A percentile compares a stretch with the other conserved stretches of the same genome.
Conservation (phyloP, 768 basidiomycete genomes). For the Termitomyces sp. region DNA sequence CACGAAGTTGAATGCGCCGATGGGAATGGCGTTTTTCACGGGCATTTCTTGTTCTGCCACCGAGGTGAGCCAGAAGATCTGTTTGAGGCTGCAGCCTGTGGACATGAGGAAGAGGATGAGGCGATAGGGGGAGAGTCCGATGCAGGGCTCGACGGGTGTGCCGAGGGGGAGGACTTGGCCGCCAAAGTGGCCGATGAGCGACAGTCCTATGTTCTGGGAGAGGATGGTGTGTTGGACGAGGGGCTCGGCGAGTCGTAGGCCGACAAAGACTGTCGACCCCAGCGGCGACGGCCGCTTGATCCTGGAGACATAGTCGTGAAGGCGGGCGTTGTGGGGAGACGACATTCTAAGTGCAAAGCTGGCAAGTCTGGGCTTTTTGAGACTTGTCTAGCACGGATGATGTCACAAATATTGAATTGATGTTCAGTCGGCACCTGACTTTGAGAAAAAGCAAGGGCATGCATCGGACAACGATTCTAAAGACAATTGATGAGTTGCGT, state of each 20-base stretch:
- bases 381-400: conserved; percentile 1
- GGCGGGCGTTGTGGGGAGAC: background rate
- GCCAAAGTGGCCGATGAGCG: conserved; percentile 3
- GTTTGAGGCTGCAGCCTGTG: conserved; percentile 4
- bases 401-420: too few relatives aligned
- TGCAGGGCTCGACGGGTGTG: background rate
- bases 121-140: conserved; percentile 7
- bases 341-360: background rate
- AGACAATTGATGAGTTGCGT: background rate
- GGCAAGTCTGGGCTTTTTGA: background rate
- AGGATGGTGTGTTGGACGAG: conserved; percentile 6
- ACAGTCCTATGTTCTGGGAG: conserved; percentile 4
- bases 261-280: conserved; percentile 8
- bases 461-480: background rate
- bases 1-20: conserved; percentile 11
- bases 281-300: conserved; percentile 6
- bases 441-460: too few relatives aligned
- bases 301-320: conserved; percentile 3
- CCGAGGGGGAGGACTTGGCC: conserved; percentile 1
- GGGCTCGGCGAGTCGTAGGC: conserved; percentile 7
- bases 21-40: background rate
- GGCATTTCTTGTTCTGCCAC: conserved; percentile 7
- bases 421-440: background rate
- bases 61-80: conserved; percentile 6
- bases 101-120: conserved; percentile 9